phyloP scores from a whole-genome alignment of 2,329 filamentous ascomycete species.

The Exserohilum turcica region DNA sequence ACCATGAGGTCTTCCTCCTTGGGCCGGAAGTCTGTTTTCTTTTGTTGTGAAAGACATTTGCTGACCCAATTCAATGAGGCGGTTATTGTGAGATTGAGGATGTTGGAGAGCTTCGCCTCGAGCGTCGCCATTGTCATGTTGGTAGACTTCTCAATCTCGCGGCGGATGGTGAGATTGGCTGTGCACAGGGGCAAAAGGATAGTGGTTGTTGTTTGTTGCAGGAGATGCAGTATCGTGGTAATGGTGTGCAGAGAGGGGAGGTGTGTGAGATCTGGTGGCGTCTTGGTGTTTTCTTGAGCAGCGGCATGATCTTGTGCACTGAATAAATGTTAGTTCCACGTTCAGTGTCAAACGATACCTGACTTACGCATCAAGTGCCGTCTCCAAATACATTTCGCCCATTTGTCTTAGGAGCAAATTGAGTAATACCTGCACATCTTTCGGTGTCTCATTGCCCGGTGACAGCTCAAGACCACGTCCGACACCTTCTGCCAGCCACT shows the following conservation, averaged over 20 bases:
- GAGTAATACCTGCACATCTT: constrained; percentile 85
- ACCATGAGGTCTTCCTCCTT: constrained; percentile 64
- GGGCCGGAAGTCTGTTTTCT: constrained; percentile 89
- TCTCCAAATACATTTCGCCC: constrained; percentile 78
- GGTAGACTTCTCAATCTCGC: constrained; percentile 85
- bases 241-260: constrained; percentile 78
- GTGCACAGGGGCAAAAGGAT: constrained; percentile 89
- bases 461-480: constrained; percentile 90
- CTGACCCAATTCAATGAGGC: constrained; percentile 77
- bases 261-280: constrained; percentile 86
- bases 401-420: constrained; percentile 84
- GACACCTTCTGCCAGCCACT: constrained; percentile 95
- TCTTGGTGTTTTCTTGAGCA: constrained; percentile 77
- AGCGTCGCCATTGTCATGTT: constrained; percentile 74
- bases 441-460: constrained; percentile 84
- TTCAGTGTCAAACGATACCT: not conserved
- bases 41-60: constrained; percentile 75
- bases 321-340: constrained; percentile 15
- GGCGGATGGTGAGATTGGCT: constrained; percentile 84
- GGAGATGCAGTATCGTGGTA: constrained; percentile 88
- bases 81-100: constrained; percentile 71
- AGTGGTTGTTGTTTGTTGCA: constrained; percentile 88
- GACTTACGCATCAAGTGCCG: constrained; percentile 64
- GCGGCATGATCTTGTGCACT: constrained; percentile 69
- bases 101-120: constrained; percentile 79